These are phyloP conservation scores for Arthrobotrys entomopaga DNA, from an alignment of 2,329 filamentous ascomycete species.

Conservation along the genomic window DNA sequence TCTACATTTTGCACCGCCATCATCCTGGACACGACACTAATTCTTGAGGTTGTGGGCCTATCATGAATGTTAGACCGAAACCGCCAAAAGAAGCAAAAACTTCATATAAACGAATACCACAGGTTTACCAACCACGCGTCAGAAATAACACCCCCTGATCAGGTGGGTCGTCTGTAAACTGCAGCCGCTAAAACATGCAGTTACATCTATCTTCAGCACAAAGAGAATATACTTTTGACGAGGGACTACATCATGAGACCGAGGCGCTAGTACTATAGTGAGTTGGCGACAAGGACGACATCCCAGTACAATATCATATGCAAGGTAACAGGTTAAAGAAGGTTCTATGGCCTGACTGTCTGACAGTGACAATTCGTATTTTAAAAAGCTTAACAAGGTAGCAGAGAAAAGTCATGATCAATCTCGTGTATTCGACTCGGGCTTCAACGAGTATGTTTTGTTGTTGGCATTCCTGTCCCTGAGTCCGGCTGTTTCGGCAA, in stretches of 20 bases:
- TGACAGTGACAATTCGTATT: conserved; percentile 2
- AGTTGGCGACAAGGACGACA: neutral
- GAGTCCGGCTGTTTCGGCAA: no score
- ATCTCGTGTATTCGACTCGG: no score
- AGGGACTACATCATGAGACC: neutral
- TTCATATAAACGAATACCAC: conserved; percentile 25
- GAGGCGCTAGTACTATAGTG: conserved; percentile 7
- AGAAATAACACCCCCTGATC: conserved; percentile 29
- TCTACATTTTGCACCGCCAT: no score
- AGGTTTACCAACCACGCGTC: conserved; percentile 12
- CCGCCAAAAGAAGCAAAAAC: conserved; percentile 38
- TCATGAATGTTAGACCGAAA: conserved; percentile 13
- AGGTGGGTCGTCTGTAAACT: conserved; percentile 45
- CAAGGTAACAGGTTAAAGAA: conserved; percentile 50
- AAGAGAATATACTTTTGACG: neutral
- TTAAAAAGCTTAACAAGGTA: neutral
- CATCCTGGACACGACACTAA: neutral
- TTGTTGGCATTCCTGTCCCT: no score
- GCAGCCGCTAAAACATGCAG: conserved; percentile 24
- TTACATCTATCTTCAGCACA: conserved; percentile 9
- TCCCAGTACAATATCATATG: conserved; percentile 40
- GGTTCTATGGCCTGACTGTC: conserved; percentile 32
- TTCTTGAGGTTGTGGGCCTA: conserved; percentile 32
- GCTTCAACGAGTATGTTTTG: no score
- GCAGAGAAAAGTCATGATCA: neutral